Evolutionary conservation across 192 early-diverging fungal genomes (phyloP).

Genomic region (Backusella tarrabulga): DNA sequence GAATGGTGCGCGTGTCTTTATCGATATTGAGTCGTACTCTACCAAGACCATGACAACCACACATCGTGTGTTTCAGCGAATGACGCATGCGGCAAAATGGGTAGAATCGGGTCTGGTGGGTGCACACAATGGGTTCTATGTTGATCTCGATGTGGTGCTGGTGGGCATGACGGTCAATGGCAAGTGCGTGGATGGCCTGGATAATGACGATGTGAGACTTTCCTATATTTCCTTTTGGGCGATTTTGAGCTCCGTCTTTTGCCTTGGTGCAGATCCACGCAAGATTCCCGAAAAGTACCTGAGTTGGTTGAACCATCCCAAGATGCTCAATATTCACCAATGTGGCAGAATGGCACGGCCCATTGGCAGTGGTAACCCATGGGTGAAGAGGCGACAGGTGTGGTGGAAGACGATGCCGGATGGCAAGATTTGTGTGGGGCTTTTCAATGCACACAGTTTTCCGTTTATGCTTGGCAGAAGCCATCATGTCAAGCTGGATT

Average conservation of each 20-base stretch:
- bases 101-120: constrained; percentile 18
- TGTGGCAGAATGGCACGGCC: constrained; percentile 28
- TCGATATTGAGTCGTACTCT: constrained; percentile 36
- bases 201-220: constrained; percentile 21
- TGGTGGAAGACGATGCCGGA: constrained; percentile 31
- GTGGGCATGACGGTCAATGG: constrained; percentile 32
- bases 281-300: constrained; percentile 29
- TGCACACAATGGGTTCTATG: constrained; percentile 20
- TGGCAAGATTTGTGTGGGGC: constrained; percentile 21
- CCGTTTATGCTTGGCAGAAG: constrained; percentile 10
- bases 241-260: constrained; percentile 30
- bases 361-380: constrained; percentile 13
- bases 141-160: constrained; percentile 26
- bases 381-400: constrained; percentile 23
- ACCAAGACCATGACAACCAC: constrained; percentile 25
- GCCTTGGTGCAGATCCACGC: constrained; percentile 30
- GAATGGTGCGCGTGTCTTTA: constrained; percentile 28
- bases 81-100: constrained; percentile 21
- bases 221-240: constrained; percentile 35
- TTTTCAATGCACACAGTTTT: constrained; percentile 28
- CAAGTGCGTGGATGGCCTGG: constrained; percentile 27
- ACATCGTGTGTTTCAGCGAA: constrained; percentile 23
- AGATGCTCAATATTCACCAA: constrained; percentile 24
- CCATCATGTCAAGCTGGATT: constrained; percentile 8
- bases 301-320: constrained; percentile 22